These are phyloP conservation scores for Moringa oleifera DNA, from an alignment of 345 rosid genomes.

Conservation along the genomic window DNA sequence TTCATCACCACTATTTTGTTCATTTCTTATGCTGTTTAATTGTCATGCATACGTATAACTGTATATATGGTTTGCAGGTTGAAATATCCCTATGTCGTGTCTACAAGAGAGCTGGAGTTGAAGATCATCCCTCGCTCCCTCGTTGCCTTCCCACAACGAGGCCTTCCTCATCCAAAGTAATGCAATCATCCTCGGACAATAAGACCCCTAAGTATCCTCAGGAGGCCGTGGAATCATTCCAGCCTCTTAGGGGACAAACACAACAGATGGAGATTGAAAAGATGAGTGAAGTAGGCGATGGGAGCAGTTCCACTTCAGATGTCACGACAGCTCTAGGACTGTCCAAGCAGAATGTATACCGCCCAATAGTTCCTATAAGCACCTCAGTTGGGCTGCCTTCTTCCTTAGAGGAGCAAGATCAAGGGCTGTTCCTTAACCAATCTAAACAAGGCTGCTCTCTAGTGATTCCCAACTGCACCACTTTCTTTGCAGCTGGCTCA, in stretches of 20 bases:
- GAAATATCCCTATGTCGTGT: conserved; percentile 96
- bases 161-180: conserved; percentile 25
- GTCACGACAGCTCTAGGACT: conserved; percentile 62
- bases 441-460: conserved; percentile 22
- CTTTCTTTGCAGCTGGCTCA: conserved; percentile 19
- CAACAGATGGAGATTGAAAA: conserved; percentile 29
- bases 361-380: conserved; percentile 24
- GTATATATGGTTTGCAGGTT: conserved; percentile 32
- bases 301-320: conserved; percentile 55
- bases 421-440: conserved; percentile 23
- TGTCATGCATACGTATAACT: no score
- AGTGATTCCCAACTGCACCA: conserved; percentile 12
- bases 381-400: conserved; percentile 21
- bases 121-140: conserved; percentile 82
- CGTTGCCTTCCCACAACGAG: conserved; percentile 49
- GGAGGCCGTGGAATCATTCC: no score
- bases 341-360: conserved; percentile 44
- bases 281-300: conserved; percentile 34
- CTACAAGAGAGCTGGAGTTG: conserved; percentile 92
- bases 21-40: no score
- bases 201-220: no score
- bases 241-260: no score
- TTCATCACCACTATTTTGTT: neutral
- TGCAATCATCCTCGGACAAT: conserved; percentile 14
- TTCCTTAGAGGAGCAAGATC: conserved; percentile 25